Evolutionary conservation across 2,329 filamentous ascomycete genomes (phyloP), one percentile per base, ranked within the genome.

Genomic region (Hortaea werneckii): DNA sequence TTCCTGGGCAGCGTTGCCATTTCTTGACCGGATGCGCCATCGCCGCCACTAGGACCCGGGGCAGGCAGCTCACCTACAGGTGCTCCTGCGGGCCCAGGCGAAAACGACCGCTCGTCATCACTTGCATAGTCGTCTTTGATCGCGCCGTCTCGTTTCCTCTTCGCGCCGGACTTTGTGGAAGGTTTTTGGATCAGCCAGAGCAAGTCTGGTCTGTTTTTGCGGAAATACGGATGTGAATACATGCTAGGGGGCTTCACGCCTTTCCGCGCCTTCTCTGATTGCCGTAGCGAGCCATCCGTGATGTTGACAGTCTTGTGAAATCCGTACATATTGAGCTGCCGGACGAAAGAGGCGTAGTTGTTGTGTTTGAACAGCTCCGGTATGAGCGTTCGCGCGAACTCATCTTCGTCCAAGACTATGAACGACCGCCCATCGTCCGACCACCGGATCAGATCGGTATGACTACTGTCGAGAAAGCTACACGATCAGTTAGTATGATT

Each of bases 141-240:
- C 5, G 73, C 75, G 54, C 83, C 83, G 13, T 71, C 65, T 49
- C 66, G 65, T 53, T 70, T 74, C 48, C 67, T 65, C 59, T 74
- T 72, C 58, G 75, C 55, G 57, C 56, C 64, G 7, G 64, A 51
- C 9, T 82, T 79, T 51, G 83, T 85, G 5, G 90, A 94, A 0
- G 90, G 89, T 64, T 96, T 96, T 63, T 94, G 90, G 53, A 96
- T 95, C 46, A 96, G 74, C 90, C 90, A 96, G 4, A 95, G 72
- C 41, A 98, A 72, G 64, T 95, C 94, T 4, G 89, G 89, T 54
- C 94, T 83, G 4, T 89, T 90, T 40, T 88, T 85, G 57, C 88
- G 86, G 68, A 98, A 98, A 68, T 89, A 98, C 7, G 87, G 87
- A 64, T 98, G 95, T 56, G 86, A 89, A 65, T 98, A 98, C 73